These are phyloP conservation scores for Nepenthes mirabilis DNA, from an alignment of 148 eudicot genomes.

Conservation along the genomic window DNA sequence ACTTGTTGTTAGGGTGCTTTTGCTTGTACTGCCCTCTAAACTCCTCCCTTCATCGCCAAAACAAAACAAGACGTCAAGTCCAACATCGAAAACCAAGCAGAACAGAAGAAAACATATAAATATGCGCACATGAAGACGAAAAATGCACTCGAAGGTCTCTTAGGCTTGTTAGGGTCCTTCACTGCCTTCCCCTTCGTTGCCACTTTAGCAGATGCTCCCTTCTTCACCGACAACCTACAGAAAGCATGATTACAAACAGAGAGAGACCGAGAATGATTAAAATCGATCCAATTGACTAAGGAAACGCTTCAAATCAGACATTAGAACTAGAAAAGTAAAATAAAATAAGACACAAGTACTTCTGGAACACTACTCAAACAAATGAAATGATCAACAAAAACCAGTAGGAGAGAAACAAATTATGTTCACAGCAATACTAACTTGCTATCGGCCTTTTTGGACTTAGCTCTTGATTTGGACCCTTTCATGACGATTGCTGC, in stretches of 20 bases:
- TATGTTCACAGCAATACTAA: not conserved
- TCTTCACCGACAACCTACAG: slow-evolving; percentile 42
- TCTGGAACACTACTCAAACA: no score
- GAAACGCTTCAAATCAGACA: no score
- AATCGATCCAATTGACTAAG: no score
- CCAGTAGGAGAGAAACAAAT: no score
- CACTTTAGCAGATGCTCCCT: slow-evolving; percentile 15
- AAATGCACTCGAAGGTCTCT: slow-evolving; percentile 58
- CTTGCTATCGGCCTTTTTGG: slow-evolving; percentile 27
- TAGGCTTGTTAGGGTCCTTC: slow-evolving; percentile 68
- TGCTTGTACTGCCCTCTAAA: no score
- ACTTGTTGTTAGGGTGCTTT: no score
- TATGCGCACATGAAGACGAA: not conserved
- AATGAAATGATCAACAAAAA: no score
- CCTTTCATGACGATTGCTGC: slow-evolving; percentile 35
- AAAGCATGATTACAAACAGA: not conserved
- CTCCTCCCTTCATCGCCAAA: no score
- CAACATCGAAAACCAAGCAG: not conserved
- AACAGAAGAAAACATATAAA: not conserved
- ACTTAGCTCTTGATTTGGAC: slow-evolving; percentile 28
- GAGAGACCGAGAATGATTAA: no score
- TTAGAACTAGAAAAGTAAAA: no score
- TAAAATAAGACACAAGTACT: no score
- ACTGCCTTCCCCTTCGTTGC: slow-evolving; percentile 13
- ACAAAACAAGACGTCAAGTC: no score